Conservation (phyloP, 345 rosid species). For the Toxicodendron radicans region DNA sequence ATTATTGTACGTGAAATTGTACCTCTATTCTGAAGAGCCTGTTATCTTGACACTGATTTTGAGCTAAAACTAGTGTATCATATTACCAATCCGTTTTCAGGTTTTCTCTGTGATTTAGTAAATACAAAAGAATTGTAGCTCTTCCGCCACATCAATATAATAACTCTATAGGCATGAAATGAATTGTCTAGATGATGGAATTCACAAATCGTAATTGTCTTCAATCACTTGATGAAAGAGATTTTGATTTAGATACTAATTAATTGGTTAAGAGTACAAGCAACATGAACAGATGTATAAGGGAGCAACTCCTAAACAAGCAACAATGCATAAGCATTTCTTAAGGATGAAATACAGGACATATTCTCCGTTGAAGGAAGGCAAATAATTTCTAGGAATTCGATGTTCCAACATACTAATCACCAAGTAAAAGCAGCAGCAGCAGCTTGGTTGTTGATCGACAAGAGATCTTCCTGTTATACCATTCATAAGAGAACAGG, state of each 20-base stretch:
- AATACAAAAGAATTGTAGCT: not conserved
- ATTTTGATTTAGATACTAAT: no score
- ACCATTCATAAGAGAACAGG: not conserved
- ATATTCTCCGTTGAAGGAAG: not conserved
- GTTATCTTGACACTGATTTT: not conserved
- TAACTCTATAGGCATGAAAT: not conserved
- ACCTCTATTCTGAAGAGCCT: not conserved
- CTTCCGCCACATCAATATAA: not conserved
- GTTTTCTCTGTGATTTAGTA: not conserved
- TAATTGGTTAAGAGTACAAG: not conserved
- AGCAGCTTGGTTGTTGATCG: not conserved
- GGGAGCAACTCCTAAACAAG: no score
- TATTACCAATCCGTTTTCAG: not conserved
- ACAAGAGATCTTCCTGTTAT: not conserved
- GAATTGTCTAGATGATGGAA: not conserved
- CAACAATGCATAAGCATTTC: not conserved
- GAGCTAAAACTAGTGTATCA: not conserved
- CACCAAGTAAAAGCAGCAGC: not conserved
- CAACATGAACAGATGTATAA: not conserved
- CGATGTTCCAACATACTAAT: not conserved
- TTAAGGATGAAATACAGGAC: not conserved
- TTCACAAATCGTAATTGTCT: not conserved
- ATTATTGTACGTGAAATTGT: conserved; percentile 1
- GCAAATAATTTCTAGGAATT: no score
- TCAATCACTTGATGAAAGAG: not conserved